Conservation (phyloP, 116 monocot species). For the Thalassia testudinum region DNA sequence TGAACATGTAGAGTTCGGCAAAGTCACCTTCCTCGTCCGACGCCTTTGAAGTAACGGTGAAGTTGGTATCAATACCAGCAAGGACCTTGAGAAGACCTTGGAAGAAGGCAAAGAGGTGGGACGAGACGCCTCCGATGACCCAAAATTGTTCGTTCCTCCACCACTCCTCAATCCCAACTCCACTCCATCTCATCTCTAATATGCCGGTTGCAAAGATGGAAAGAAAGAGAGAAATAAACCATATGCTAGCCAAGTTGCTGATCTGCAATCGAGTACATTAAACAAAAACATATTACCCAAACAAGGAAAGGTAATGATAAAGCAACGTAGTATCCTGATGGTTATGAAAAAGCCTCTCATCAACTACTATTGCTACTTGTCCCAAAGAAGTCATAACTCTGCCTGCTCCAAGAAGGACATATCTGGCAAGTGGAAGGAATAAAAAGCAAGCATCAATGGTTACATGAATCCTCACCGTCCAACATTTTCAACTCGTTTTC, state of each 20-base stretch:
- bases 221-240: slow-evolving; percentile 85
- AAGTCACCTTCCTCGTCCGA: slow-evolving; percentile 83
- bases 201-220: slow-evolving; percentile 94
- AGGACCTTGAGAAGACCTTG: slow-evolving; percentile 86
- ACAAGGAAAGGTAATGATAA: background rate
- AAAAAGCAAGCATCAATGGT: no score
- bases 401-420: no score
- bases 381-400: no score
- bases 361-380: no score
- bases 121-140: slow-evolving; percentile 73
- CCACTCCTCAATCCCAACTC: slow-evolving; percentile 86
- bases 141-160: slow-evolving; percentile 83
- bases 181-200: slow-evolving; percentile 91
- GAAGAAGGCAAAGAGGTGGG: slow-evolving; percentile 86
- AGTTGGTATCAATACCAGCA: slow-evolving; percentile 84
- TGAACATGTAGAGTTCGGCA: slow-evolving; percentile 77
- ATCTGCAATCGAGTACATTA: slow-evolving; percentile 31
- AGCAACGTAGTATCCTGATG: background rate
- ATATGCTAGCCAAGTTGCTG: slow-evolving; percentile 66
- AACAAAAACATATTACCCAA: background rate
- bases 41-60: slow-evolving; percentile 86
- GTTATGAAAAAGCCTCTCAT: no score
- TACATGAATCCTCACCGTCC: no score
- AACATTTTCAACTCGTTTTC: no score
- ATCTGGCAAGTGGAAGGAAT: no score